A percentile compares a stretch with the other conserved stretches of the same genome.
These are phyloP conservation scores for Aspergillus ostianus DNA, from an alignment of 495 filamentous ascomycete species.

Conservation along the genomic window DNA sequence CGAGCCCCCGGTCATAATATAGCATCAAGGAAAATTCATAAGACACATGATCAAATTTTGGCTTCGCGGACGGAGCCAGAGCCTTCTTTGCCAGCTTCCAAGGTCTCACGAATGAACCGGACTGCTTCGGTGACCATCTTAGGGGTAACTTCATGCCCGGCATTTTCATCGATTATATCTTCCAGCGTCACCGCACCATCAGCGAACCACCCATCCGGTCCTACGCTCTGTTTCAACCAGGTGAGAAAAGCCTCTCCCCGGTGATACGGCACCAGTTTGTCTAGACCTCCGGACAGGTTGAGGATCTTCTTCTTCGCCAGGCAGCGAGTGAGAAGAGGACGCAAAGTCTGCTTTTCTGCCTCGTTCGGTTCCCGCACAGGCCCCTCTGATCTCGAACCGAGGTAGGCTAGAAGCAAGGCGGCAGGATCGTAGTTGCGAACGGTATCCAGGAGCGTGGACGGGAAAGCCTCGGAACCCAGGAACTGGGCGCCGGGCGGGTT, in stretches of 20 bases:
- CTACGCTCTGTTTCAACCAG: conserved; percentile 64
- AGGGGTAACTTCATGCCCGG: conserved; percentile 69
- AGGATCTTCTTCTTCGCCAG: conserved; percentile 75
- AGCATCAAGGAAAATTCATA: too few species aligned
- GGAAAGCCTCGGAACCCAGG: conserved; percentile 74
- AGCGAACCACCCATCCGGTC: conserved; percentile 52
- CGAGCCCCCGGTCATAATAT: too few species aligned
- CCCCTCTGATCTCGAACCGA: conserved; percentile 32
- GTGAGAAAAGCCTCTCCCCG: conserved; percentile 65
- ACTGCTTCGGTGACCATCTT: conserved; percentile 73
- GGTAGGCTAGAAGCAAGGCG: conserved; percentile 58
- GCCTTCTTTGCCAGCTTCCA: conserved; percentile 25
- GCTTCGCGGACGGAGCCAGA: conserved; percentile 38
- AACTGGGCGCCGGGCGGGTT: conserved; percentile 61
- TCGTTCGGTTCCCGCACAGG: conserved; percentile 47
- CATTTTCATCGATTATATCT: conserved; percentile 69
- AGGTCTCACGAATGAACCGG: conserved; percentile 58
- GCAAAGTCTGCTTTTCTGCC: conserved; percentile 39
- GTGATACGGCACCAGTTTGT: conserved; percentile 82
- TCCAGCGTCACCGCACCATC: conserved; percentile 61
- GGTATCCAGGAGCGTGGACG: conserved; percentile 58
- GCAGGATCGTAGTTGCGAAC: conserved; percentile 68
- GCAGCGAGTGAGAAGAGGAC: conserved; percentile 41
- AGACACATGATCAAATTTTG: conserved; percentile 24
- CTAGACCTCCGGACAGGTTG: conserved; percentile 69